Percentiles rank a stretch among this genome's conserved stretches.
phyloP scores from a whole-genome alignment of 441 rosid species.

The Gossypium davidsonii region DNA sequence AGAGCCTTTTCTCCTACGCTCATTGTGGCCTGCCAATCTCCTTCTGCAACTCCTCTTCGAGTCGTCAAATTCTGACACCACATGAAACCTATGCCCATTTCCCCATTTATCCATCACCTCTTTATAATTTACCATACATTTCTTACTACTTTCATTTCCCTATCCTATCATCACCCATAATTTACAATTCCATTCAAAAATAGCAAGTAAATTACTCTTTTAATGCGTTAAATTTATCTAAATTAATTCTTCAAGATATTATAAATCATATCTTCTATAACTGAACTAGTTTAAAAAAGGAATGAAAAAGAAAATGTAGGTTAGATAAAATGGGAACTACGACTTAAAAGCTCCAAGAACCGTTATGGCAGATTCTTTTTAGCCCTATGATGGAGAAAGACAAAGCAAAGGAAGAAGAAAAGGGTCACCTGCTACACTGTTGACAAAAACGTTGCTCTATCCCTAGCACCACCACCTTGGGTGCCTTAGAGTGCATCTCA shows the following conservation, averaged over 20 bases:
- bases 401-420: neutral
- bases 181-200: neutral
- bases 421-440: slow-evolving; percentile 77
- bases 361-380: too few relatives aligned
- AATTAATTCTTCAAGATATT: too few relatives aligned
- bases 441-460: slow-evolving; percentile 79
- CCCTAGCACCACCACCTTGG: slow-evolving; percentile 56
- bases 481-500: slow-evolving; percentile 69
- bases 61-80: slow-evolving; percentile 54
- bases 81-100: slow-evolving; percentile 41
- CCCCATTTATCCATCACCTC: slow-evolving; percentile 5
- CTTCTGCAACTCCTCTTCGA: slow-evolving; percentile 58
- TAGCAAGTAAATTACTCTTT: too few relatives aligned
- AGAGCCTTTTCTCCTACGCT: slow-evolving; percentile 54
- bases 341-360: too few relatives aligned
- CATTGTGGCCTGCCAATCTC: slow-evolving; percentile 62
- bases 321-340: too few relatives aligned
- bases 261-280: too few relatives aligned
- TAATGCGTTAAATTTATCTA: too few relatives aligned
- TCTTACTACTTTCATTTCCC: neutral
- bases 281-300: too few relatives aligned
- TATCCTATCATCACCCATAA: neutral
- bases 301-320: too few relatives aligned
- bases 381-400: neutral
- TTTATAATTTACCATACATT: neutral